These are phyloP conservation scores for Fraxinus sp. DNA, from an alignment of 305 asterid species.

Conservation along the genomic window DNA sequence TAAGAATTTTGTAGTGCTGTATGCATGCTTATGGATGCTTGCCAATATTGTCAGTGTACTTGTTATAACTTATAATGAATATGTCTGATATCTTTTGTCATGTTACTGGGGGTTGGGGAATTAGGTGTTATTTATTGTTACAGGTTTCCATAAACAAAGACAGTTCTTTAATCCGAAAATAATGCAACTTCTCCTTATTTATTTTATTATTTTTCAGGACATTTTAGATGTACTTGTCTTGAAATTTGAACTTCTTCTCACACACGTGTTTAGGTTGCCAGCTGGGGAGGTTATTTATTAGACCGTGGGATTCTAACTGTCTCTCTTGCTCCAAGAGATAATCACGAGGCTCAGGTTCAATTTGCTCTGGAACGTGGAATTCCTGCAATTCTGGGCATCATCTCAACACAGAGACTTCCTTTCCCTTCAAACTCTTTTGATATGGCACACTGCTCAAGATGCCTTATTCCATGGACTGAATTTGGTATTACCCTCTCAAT, in stretches of 20 bases:
- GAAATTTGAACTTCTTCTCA: neutral
- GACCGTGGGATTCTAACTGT: conserved; percentile 66
- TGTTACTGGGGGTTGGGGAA: neutral
- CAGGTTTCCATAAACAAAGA: neutral
- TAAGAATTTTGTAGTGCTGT: neutral
- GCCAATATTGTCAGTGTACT: neutral
- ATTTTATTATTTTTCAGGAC: neutral
- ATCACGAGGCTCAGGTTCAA: conserved; percentile 80
- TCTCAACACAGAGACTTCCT: conserved; percentile 58
- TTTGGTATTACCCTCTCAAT: conserved; percentile 34
- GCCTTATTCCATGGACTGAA: conserved; percentile 67
- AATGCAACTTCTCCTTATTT: neutral
- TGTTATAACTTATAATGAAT: neutral
- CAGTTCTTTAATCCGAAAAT: neutral
- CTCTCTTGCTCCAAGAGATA: conserved; percentile 76
- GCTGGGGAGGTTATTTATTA: conserved; percentile 79
- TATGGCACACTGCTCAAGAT: conserved; percentile 68
- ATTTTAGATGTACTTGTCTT: neutral
- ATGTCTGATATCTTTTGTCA: neutral
- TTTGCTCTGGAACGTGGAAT: conserved; percentile 72
- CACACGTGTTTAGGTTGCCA: conserved; percentile 52
- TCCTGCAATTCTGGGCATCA: conserved; percentile 57
- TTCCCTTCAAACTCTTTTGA: conserved; percentile 60
- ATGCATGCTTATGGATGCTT: neutral
- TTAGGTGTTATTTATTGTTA: neutral